These are phyloP conservation scores for Phialophora verrucosa DNA, from an alignment of 2,329 filamentous ascomycete species.

Conservation along the genomic window DNA sequence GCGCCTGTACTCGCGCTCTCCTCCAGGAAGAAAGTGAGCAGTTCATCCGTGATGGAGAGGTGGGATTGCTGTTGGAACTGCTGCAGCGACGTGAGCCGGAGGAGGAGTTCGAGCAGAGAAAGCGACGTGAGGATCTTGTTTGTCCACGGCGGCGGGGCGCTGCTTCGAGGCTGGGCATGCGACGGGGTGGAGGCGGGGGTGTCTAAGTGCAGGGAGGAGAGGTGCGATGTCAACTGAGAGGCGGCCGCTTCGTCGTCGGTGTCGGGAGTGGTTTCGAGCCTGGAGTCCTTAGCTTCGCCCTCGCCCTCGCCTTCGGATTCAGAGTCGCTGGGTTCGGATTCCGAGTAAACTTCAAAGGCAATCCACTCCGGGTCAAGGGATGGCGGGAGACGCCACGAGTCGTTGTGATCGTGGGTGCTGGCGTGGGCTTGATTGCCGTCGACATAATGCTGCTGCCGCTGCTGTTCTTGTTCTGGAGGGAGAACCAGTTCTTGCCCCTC, in stretches of 20 bases:
- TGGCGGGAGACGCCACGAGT: conserved; percentile 67
- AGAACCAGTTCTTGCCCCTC: conserved; percentile 40
- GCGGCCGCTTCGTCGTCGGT: conserved; percentile 26
- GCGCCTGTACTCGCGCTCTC: conserved; percentile 71
- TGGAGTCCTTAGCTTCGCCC: conserved; percentile 11
- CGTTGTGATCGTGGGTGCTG: conserved; percentile 39
- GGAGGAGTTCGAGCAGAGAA: conserved; percentile 85
- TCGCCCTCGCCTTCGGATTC: conserved; percentile 30
- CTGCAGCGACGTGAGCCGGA: conserved; percentile 83
- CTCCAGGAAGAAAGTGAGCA: conserved; percentile 84
- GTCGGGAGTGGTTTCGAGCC: conserved; percentile 11
- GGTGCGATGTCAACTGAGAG: conserved; percentile 48
- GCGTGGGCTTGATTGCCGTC: conserved; percentile 26
- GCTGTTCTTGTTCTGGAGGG: conserved; percentile 41
- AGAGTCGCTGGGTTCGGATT: conserved; percentile 48
- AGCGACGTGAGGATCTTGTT: conserved; percentile 68
- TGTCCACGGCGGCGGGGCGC: conserved; percentile 44
- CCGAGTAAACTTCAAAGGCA: conserved; percentile 81
- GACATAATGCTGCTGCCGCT: conserved; percentile 27
- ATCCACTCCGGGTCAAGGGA: conserved; percentile 90
- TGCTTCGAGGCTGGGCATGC: conserved; percentile 49
- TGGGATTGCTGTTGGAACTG: conserved; percentile 91
- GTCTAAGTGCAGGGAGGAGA: conserved; percentile 56
- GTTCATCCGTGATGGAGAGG: conserved; percentile 85
- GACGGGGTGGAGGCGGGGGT: conserved; percentile 43